phyloP scores from a whole-genome alignment of 2,329 filamentous ascomycete species.

The Ophiostoma fasciatum region DNA sequence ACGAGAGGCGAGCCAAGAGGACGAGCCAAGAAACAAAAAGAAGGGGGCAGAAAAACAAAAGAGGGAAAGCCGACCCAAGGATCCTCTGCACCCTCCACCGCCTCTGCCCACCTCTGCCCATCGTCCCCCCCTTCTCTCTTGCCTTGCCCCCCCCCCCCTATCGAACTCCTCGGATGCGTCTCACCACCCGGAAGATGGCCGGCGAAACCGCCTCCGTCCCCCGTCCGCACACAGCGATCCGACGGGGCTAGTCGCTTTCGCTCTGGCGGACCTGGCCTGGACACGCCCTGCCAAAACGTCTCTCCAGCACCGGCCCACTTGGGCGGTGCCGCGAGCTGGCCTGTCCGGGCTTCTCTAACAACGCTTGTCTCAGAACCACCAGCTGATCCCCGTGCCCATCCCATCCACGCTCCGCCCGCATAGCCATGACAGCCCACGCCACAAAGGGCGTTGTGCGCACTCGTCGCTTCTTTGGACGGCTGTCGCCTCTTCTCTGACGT shows the following conservation, averaged over 20 bases:
- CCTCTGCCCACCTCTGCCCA: not conserved
- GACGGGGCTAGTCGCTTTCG: no score
- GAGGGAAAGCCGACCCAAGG: not conserved
- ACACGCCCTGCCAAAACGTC: no score
- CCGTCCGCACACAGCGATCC: no score
- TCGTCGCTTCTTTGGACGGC: no score
- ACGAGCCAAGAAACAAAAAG: not conserved
- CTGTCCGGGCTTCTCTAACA: not conserved
- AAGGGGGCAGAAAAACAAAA: not conserved
- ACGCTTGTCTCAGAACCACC: not conserved
- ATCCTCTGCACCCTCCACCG: not conserved
- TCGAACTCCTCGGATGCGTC: constrained; percentile 2
- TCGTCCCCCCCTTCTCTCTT: not conserved
- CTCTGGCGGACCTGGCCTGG: no score
- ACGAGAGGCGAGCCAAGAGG: not conserved
- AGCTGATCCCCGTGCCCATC: no score
- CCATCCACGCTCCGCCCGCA: no score
- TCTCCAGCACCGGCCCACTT: not conserved
- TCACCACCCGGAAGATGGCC: constrained; percentile 5
- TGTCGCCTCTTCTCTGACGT: no score
- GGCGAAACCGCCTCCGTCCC: constrained; percentile 3
- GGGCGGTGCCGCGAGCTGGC: not conserved
- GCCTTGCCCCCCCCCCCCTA: not conserved
- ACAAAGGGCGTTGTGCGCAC: no score
- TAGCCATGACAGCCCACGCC: no score